Evolutionary conservation across 2,329 filamentous ascomycete species (phyloP).

Genomic region (Neonectria neomacrospora): DNA sequence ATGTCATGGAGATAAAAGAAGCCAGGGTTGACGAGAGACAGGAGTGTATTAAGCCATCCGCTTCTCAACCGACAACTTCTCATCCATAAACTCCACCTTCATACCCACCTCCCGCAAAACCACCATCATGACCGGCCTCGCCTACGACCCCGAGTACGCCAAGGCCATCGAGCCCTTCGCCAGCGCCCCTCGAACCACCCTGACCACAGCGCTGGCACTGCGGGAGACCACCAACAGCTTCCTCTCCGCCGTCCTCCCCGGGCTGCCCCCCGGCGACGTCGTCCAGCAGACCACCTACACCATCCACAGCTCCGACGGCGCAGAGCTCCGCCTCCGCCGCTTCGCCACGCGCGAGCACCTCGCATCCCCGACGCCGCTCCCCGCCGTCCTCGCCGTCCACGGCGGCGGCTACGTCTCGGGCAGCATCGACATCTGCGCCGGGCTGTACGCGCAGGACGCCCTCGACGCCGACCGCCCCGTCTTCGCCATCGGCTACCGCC

Average conservation of each 20-base stretch:
- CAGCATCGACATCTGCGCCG: constrained; percentile 16
- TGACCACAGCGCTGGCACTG: constrained; percentile 29
- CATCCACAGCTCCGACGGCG: constrained; percentile 31
- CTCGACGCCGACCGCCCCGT: constrained; percentile 24
- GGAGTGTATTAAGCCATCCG: neutral
- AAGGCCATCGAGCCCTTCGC: constrained; percentile 27
- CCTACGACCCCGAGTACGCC: constrained; percentile 36
- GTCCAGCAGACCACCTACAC: constrained; percentile 28
- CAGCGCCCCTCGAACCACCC: constrained; percentile 12
- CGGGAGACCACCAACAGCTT: constrained; percentile 22
- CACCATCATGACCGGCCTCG: constrained; percentile 25
- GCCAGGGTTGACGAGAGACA: neutral
- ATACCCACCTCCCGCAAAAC: neutral
- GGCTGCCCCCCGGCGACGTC: constrained; percentile 1
- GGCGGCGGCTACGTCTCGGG: constrained; percentile 35
- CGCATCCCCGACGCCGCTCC: constrained; percentile 21
- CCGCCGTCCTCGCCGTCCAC: constrained; percentile 29
- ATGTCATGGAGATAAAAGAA: constrained; percentile 15
- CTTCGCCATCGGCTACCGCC: constrained; percentile 38
- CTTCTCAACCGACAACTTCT: neutral
- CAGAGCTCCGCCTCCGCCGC: constrained; percentile 28
- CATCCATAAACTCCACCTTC: neutral
- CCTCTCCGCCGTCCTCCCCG: constrained; percentile 20
- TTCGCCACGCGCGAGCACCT: constrained; percentile 27
- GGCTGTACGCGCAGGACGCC: constrained; percentile 10